Conservation (phyloP, 2,329 filamentous ascomycete species). For the Cladophialophora carrionii region DNA sequence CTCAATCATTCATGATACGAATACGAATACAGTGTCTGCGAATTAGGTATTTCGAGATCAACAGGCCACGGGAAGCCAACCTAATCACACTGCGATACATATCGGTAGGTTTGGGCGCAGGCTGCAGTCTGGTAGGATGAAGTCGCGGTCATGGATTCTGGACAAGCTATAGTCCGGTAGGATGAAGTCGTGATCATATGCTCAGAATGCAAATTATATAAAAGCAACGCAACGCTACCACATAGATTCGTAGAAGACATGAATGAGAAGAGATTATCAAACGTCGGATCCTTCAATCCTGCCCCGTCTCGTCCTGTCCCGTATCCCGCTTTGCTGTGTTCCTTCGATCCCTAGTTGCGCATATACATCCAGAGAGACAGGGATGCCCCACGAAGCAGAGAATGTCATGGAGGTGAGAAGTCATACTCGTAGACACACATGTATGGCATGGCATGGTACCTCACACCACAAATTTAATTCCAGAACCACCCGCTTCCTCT, state of each 20-base stretch:
- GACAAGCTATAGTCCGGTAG: not conserved
- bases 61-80: no score
- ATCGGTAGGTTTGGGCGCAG: no score
- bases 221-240: not conserved
- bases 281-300: not conserved
- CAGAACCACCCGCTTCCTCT: constrained; percentile 33
- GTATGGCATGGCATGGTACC: not conserved
- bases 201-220: not conserved
- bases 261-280: constrained; percentile 5
- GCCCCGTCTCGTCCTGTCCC: not conserved
- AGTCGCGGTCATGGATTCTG: no score
- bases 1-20: no score
- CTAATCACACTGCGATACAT: no score
- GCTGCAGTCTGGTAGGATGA: no score
- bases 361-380: not conserved
- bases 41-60: no score
- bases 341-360: not conserved
- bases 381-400: not conserved
- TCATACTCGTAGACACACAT: not conserved
- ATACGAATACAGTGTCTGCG: no score
- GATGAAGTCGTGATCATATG: not conserved
- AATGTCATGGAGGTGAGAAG: not conserved
- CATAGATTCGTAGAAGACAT: not conserved
- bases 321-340: not conserved
- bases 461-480: constrained; percentile 16